Base-by-base conservation (phyloP, 1,139 yeast species). In the Blastobotrys apis region DNA sequence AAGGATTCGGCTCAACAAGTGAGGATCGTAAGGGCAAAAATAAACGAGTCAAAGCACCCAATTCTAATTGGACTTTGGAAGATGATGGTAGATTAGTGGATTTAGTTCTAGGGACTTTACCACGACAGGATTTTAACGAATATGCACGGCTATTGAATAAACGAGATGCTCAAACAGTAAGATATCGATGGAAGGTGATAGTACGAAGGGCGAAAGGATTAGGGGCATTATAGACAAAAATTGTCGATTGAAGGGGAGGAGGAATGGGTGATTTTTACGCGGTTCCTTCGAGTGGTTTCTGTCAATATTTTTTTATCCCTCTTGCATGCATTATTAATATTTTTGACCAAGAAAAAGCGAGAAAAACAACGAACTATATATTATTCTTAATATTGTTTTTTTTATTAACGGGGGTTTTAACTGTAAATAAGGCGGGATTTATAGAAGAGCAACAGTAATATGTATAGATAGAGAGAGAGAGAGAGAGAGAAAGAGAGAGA, bases 101-200 rank as follows among this genome's bases (percentile, higher is more conserved):
- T 42, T 50, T 63, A 31, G 64, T 63, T 8, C 49, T 63, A 43
- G 46, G 60, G 21, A 63, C 66, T 3, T 43, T 63, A 19, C 67
- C 67, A 2, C 55, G 63, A 4, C 67, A 63, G 49, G 66, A 63
- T 46, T 63, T 52, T 42, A 54, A 56, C 27, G 64, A 60, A 35
- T 63, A 63, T 39, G 66, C 67, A 4, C 52, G 59, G 36, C 47
- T 59, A 20, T 51, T 63, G 34, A 59, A 60, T 52, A 63, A 63
- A 41, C 52, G 66, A 17, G 67, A 63, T 44, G 59, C 61, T 9
- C 67, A 63, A 39, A 60, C 67, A 19, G 66, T 63, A 21, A 53
- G 67, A 37, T 63, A 63, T 46, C 49, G 67, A 29, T 63, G 66
- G 67, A 63, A 62, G 48, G 66, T 62, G 25, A 51, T 63, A 20